Conservation (phyloP, 306 rosid species). For the Ormosia emarginata region DNA sequence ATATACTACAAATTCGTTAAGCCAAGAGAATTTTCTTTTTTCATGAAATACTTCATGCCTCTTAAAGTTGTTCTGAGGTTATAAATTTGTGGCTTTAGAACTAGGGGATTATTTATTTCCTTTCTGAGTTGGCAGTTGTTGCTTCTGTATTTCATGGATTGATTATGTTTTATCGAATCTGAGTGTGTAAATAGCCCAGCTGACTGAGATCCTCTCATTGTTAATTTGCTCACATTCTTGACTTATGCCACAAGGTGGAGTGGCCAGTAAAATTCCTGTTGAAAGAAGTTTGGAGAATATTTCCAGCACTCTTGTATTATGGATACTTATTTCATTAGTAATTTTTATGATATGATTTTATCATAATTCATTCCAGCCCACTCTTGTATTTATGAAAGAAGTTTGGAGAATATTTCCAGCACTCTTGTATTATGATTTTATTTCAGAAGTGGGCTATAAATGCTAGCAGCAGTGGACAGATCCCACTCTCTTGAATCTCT, state of each 20-base stretch:
- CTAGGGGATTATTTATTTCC: neutral
- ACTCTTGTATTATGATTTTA: no score
- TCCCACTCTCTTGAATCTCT: neutral
- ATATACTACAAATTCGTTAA: conserved; percentile 20
- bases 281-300: neutral
- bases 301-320: neutral
- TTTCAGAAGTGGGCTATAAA: no score
- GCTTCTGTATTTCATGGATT: neutral
- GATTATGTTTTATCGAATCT: neutral
- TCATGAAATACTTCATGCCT: neutral
- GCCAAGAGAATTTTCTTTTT: neutral
- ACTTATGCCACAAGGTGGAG: neutral
- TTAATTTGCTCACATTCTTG: no score
- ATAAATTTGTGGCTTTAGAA: neutral
- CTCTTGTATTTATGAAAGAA: no score
- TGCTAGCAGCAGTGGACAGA: no score
- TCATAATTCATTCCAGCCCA: no score
- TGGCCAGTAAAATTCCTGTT: neutral
- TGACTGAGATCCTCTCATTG: no score
- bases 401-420: neutral
- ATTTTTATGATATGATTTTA: no score
- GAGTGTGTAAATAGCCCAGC: neutral
- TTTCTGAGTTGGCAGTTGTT: no score
- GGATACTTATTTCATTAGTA: no score
- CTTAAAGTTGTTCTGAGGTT: neutral